phyloP scores from a whole-genome alignment of 148 eudicot genomes.

The Arctostaphylos glauca region DNA sequence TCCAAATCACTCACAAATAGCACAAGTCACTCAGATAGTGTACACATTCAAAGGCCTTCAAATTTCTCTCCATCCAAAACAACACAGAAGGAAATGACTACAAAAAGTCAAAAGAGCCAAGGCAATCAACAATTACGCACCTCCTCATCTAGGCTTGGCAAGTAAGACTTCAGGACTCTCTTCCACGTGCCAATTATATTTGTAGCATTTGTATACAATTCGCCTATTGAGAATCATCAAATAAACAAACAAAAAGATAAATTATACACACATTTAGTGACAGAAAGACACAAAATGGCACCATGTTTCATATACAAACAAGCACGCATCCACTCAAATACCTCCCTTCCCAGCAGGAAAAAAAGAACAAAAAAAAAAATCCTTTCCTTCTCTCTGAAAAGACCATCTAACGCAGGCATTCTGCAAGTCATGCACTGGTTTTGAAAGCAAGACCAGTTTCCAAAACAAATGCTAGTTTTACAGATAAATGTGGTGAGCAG shows the following conservation, averaged over 20 bases:
- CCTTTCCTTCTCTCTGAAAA: neutral
- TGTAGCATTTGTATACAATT: conserved; percentile 48
- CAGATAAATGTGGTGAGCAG: neutral
- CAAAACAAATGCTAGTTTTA: neutral
- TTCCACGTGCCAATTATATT: conserved; percentile 55
- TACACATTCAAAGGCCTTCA: neutral
- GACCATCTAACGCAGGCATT: neutral
- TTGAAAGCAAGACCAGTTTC: conserved; percentile 1
- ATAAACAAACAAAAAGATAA: conserved; percentile 8
- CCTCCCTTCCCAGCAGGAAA: too few species aligned
- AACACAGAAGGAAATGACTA: neutral
- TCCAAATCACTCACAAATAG: conserved; percentile 2
- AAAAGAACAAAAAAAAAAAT: neutral
- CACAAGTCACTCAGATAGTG: neutral
- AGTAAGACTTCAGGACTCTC: conserved; percentile 63
- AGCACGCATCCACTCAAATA: neutral
- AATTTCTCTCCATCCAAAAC: neutral
- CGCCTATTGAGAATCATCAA: conserved; percentile 41
- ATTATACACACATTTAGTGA: neutral
- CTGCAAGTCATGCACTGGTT: neutral
- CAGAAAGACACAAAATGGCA: conserved; percentile 2
- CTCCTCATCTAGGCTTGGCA: conserved; percentile 80
- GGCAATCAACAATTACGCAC: conserved; percentile 27
- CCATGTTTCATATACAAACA: neutral
- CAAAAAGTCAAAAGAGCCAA: neutral